These are phyloP conservation scores for Linanthus parryae DNA, from an alignment of 148 eudicot species.

Conservation along the genomic window DNA sequence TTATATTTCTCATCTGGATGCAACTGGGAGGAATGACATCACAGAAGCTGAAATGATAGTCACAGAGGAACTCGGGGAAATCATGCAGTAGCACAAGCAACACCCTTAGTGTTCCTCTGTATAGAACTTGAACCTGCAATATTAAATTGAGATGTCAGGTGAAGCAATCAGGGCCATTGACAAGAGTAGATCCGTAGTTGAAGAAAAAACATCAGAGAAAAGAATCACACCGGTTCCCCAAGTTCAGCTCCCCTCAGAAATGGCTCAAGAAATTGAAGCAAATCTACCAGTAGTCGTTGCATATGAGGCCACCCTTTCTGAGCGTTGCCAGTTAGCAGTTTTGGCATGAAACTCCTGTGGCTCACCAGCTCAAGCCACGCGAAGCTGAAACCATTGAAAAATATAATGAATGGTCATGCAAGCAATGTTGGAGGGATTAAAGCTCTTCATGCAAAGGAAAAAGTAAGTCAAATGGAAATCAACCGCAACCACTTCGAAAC, in stretches of 20 bases:
- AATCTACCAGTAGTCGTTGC: constrained; percentile 79
- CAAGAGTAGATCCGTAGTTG: background rate
- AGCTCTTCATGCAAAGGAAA: too few relatives aligned
- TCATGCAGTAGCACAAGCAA: constrained; percentile 92
- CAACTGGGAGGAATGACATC: constrained; percentile 97
- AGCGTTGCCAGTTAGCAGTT: constrained; percentile 73
- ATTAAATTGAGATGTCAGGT: constrained; percentile 5
- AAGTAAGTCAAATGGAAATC: too few relatives aligned
- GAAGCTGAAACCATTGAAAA: constrained; percentile 53
- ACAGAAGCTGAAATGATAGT: constrained; percentile 96
- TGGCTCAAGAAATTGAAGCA: constrained; percentile 94
- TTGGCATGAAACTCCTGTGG: constrained; percentile 95
- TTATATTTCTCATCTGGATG: constrained; percentile 97
- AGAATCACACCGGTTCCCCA: constrained; percentile 65
- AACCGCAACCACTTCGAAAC: too few relatives aligned
- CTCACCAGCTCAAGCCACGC: constrained; percentile 97
- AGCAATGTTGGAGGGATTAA: constrained; percentile 7
- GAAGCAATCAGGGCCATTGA: constrained; percentile 10
- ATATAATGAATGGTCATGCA: too few relatives aligned
- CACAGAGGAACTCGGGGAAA: constrained; percentile 91
- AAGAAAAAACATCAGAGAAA: constrained; percentile 1
- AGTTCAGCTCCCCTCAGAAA: constrained; percentile 87
- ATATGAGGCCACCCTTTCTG: constrained; percentile 97
- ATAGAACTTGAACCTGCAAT: constrained; percentile 72
- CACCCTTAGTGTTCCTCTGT: constrained; percentile 86